These are phyloP conservation scores for Fomitopsis palustris DNA, from an alignment of 1,284 basidiomycete genomes.

Conservation along the genomic window DNA sequence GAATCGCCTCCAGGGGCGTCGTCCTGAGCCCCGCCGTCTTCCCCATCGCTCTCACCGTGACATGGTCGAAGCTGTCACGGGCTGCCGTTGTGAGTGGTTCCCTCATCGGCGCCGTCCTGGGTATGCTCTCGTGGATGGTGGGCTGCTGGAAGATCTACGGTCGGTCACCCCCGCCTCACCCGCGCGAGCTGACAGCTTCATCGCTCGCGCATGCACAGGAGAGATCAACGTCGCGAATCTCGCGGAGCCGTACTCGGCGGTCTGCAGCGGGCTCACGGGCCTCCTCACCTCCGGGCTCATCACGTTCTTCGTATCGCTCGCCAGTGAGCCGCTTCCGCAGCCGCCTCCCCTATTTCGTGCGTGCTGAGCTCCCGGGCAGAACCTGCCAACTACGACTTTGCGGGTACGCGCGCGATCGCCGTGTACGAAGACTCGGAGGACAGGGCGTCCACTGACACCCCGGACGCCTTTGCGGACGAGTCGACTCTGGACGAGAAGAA, in stretches of 20 bases:
- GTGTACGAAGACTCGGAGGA: slow-evolving; percentile 24
- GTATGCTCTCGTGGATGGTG: slow-evolving; percentile 50
- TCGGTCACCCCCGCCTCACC: slow-evolving; percentile 8
- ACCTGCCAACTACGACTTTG: slow-evolving; percentile 46
- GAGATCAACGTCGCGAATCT: slow-evolving; percentile 40
- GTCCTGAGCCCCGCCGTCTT: slow-evolving; percentile 46
- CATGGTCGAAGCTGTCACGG: slow-evolving; percentile 43
- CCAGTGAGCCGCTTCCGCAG: slow-evolving; percentile 24
- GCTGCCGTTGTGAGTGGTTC: slow-evolving; percentile 40
- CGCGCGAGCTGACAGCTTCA: background rate
- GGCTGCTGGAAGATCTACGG: slow-evolving; percentile 49
- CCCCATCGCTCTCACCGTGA: slow-evolving; percentile 44
- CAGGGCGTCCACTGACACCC: too few species aligned
- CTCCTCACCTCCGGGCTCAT: slow-evolving; percentile 43
- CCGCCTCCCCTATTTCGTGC: background rate
- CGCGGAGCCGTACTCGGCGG: slow-evolving; percentile 44
- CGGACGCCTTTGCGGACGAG: too few species aligned
- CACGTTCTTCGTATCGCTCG: slow-evolving; percentile 38
- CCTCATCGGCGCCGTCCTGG: slow-evolving; percentile 38
- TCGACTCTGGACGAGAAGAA: slow-evolving; percentile 1
- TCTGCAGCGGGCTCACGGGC: slow-evolving; percentile 43
- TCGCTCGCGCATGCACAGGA: slow-evolving; percentile 22
- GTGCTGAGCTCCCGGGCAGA: slow-evolving; percentile 18
- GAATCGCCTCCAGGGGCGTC: slow-evolving; percentile 35
- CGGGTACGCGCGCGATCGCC: slow-evolving; percentile 40